phyloP scores from a whole-genome alignment of 108 stramenopile genomes.

The Stephanodiscus triporus region DNA sequence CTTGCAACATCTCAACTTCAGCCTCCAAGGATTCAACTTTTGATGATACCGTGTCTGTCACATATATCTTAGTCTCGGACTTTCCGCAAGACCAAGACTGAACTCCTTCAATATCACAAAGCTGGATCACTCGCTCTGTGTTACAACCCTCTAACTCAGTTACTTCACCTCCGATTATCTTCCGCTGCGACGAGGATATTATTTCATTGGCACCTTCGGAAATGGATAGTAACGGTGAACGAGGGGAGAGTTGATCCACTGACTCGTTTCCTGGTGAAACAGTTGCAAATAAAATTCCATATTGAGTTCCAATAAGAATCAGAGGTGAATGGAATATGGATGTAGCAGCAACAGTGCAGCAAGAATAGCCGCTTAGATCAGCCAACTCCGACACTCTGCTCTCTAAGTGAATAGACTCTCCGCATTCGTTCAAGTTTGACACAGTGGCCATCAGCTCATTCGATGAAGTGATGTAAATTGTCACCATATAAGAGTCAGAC shows the following conservation, averaged over 20 bases:
- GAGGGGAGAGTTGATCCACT: neutral
- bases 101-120: neutral
- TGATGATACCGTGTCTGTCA: neutral
- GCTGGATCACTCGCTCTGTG: slow-evolving; percentile 3
- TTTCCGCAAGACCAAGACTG: slow-evolving; percentile 9
- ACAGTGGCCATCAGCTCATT: slow-evolving; percentile 25
- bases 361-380: slow-evolving; percentile 12
- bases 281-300: slow-evolving; percentile 37
- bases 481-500: slow-evolving; percentile 7
- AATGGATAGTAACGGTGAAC: neutral
- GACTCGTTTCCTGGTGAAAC: neutral
- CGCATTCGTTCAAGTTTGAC: slow-evolving; percentile 5
- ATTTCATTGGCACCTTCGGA: neutral
- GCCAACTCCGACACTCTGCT: slow-evolving; percentile 8
- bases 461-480: slow-evolving; percentile 33
- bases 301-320: slow-evolving; percentile 38
- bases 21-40: slow-evolving; percentile 18
- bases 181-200: neutral
- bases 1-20: slow-evolving; percentile 9
- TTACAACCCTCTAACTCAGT: slow-evolving; percentile 1
- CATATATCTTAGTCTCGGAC: slow-evolving; percentile 26
- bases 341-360: slow-evolving; percentile 16
- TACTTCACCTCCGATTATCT: neutral
- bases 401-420: slow-evolving; percentile 29
- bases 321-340: slow-evolving; percentile 22